Base-by-base conservation (phyloP, 192 early-diverging fungal species). In the Mortierella claussenii region DNA sequence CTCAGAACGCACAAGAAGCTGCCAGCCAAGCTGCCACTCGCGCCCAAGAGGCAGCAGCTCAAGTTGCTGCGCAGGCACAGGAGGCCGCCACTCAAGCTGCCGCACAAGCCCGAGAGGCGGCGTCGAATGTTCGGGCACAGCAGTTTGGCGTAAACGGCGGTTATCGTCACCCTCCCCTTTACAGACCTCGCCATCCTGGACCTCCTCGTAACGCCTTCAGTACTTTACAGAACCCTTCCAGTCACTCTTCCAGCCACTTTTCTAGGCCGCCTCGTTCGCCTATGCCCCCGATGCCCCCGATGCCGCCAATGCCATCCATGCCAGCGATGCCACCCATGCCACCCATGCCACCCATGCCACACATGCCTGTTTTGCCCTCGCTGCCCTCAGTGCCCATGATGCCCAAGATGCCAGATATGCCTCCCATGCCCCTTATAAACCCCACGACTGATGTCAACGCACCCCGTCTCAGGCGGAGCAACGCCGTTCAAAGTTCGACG, bases 261-360 rank as follows among this genome's bases (percentile, higher is more conserved):
- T 60, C 42, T 20, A 32, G 32, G 15, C 45, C 32, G 2, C 27
- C 59, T 8, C 15, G 4, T 27, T 30, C n/a, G 13, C 46, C 37
- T 33, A 50, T 36, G 36, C 26, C 60, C 23, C 55, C 48, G 21
- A 46, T 74, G 61, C 49, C 69, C 3, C 55, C 69, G 6, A 65
- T 74, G 69, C 34, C 70, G 2, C 55, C 70, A 0, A 65, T 73
- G 69, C 60, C 60, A 0, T 48, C 69, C 0, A 62, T 73, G 60
- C 52, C 52, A 4, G 27, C 58, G 11, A 61, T 62, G 52, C 30
- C 51, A 12, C 51, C 47, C 0, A 45, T 55, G 56, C 36, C 57
- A 10, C 42, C 54, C 9, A 67, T 67, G 46, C 65, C 54, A 26
- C 33, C 55, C 2, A 68, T 68, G 66, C 55, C 66, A 24, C 55